Conservation (phyloP, 768 basidiomycete species). For the Coprinellus micaceus region DNA sequence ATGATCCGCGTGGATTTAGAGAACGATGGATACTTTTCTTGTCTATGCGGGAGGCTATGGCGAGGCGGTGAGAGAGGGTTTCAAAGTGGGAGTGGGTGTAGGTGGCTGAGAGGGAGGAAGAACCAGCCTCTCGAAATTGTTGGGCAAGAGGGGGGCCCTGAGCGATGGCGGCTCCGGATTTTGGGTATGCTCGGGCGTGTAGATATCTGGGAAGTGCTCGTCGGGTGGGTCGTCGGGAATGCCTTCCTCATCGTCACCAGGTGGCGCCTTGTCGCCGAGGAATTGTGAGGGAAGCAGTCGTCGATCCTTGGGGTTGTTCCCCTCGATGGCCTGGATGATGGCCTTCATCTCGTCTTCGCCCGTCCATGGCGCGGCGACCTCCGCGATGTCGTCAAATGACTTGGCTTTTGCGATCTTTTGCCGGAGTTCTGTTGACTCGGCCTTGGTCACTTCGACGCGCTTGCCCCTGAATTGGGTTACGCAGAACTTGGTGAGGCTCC, state of each 20-base stretch:
- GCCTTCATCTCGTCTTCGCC: constrained; percentile 61
- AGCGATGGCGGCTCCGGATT: constrained; percentile 57
- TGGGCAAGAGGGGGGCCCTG: constrained; percentile 48
- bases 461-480: constrained; percentile 75
- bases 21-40: too few relatives aligned
- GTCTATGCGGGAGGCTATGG: too few relatives aligned
- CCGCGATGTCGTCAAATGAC: constrained; percentile 49
- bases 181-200: constrained; percentile 51
- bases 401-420: constrained; percentile 59
- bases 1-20: background rate
- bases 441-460: constrained; percentile 52
- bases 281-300: constrained; percentile 28
- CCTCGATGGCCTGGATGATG: constrained; percentile 50
- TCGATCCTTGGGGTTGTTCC: constrained; percentile 35
- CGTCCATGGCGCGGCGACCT: constrained; percentile 49
- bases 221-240: constrained; percentile 19
- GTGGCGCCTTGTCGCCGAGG: too few relatives aligned
- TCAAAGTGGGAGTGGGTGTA: constrained; percentile 11
- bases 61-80: too few relatives aligned
- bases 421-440: constrained; percentile 53
- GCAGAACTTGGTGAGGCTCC: constrained; percentile 86
- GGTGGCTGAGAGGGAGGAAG: background rate
- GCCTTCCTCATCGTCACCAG: too few relatives aligned
- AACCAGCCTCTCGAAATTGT: constrained; percentile 24
- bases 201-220: constrained; percentile 11